Evolutionary conservation across 306 rosid species (phyloP).

Genomic region (Vigna radiata): DNA sequence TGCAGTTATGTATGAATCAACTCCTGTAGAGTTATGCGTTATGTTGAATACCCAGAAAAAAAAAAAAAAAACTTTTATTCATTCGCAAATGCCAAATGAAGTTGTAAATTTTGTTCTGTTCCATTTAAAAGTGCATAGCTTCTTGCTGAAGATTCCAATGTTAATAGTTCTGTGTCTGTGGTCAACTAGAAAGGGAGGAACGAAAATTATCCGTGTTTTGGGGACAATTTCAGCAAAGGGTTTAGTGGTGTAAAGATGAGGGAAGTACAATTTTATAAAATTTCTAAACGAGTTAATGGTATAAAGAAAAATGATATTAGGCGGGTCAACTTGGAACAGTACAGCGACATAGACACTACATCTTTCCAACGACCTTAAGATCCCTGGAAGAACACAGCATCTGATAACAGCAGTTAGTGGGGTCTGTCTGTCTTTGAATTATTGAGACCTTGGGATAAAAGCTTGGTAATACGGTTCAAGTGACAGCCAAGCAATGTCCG

Average conservation of each 20-base stretch:
- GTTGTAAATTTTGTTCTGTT: neutral
- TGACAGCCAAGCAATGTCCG: constrained; percentile 61
- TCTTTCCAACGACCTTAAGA: constrained; percentile 37
- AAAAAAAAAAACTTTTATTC: too few species aligned
- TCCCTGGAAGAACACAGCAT: constrained; percentile 34
- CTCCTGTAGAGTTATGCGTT: neutral
- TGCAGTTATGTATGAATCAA: neutral
- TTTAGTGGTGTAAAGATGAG: neutral
- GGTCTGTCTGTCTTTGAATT: constrained; percentile 53
- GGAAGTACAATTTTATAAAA: neutral
- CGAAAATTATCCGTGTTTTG: neutral
- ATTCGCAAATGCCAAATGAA: neutral
- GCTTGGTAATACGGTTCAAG: constrained; percentile 46
- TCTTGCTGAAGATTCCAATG: neutral
- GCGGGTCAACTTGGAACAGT: constrained; percentile 24
- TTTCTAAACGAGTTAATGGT: neutral
- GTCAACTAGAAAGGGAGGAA: constrained; percentile 22
- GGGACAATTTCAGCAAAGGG: neutral
- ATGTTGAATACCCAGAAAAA: too few species aligned
- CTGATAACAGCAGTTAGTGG: constrained; percentile 56
- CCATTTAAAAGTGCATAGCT: neutral
- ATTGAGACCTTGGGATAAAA: constrained; percentile 51
- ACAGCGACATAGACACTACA: constrained; percentile 11
- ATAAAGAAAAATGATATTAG: neutral
- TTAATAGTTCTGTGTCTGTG: neutral